These are phyloP conservation scores for Raddia guianensis DNA, from an alignment of 176 grass and related monocot genomes.

Conservation along the genomic window DNA sequence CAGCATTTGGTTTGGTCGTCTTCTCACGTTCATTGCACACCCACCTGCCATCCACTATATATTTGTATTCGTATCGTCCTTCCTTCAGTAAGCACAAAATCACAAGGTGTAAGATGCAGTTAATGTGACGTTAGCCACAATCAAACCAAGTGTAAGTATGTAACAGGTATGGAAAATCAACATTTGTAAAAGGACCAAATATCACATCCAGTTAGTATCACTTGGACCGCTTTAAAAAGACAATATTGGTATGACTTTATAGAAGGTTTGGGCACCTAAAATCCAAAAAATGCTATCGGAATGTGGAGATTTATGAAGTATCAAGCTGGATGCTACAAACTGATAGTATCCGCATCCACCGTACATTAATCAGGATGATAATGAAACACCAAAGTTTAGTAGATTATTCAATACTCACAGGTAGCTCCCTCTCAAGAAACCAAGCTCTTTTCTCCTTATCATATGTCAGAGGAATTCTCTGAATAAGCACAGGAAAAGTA, in stretches of 20 bases:
- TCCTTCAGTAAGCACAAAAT: slow-evolving; percentile 58
- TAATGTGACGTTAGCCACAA: background rate
- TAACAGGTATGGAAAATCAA: background rate
- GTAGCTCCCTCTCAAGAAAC: slow-evolving; percentile 77
- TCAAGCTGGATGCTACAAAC: background rate
- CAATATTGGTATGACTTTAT: no score
- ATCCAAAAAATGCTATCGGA: background rate
- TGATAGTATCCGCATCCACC: background rate
- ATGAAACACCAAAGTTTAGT: background rate
- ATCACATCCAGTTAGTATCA: background rate
- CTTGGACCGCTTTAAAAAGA: background rate
- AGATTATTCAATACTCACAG: slow-evolving; percentile 57
- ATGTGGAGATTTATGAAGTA: background rate
- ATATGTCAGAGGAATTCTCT: slow-evolving; percentile 72
- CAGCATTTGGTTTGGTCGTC: slow-evolving; percentile 61
- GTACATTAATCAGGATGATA: background rate
- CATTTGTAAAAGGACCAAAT: background rate
- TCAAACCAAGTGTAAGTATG: background rate
- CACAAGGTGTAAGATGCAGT: slow-evolving; percentile 34
- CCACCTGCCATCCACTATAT: slow-evolving; percentile 86
- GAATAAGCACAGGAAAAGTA: slow-evolving; percentile 19
- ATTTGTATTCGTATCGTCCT: slow-evolving; percentile 94
- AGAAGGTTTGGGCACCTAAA: background rate
- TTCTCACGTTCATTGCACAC: slow-evolving; percentile 62
- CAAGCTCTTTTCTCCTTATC: slow-evolving; percentile 64